Evolutionary conservation across 176 grass and related monocot genomes (phyloP).

Genomic region (Avena eriantha): DNA sequence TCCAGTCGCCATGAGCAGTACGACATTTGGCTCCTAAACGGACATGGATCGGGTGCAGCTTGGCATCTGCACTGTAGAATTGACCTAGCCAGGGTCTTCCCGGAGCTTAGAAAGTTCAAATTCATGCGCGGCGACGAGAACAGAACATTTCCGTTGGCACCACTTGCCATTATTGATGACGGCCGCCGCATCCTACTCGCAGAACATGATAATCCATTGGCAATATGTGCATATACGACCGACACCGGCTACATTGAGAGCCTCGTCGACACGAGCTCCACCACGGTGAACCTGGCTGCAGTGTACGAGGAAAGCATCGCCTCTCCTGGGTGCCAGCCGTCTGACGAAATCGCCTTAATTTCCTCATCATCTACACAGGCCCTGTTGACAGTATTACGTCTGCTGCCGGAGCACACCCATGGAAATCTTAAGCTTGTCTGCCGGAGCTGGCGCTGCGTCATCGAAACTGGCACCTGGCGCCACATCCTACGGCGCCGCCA

Average conservation of each 20-base stretch:
- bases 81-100: neutral
- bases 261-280: neutral
- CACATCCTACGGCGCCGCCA: neutral
- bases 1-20: neutral
- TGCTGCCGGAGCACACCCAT: neutral
- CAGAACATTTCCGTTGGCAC: neutral
- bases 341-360: neutral
- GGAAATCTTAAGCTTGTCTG: slow-evolving; percentile 5
- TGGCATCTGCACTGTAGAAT: slow-evolving; percentile 9
- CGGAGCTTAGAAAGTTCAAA: neutral
- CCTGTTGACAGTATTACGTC: neutral
- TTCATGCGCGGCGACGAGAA: neutral
- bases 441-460: neutral
- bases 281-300: neutral
- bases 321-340: neutral
- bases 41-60: neutral
- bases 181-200: neutral
- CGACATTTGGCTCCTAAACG: neutral
- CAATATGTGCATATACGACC: neutral
- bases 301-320: slow-evolving; percentile 26
- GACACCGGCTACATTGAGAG: neutral
- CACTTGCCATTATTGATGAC: neutral
- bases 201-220: neutral
- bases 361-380: neutral
- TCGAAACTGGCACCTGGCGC: neutral